These are phyloP conservation scores for Scopulariopsis brevicaulis DNA, from an alignment of 2,329 filamentous ascomycete species.

Conservation along the genomic window DNA sequence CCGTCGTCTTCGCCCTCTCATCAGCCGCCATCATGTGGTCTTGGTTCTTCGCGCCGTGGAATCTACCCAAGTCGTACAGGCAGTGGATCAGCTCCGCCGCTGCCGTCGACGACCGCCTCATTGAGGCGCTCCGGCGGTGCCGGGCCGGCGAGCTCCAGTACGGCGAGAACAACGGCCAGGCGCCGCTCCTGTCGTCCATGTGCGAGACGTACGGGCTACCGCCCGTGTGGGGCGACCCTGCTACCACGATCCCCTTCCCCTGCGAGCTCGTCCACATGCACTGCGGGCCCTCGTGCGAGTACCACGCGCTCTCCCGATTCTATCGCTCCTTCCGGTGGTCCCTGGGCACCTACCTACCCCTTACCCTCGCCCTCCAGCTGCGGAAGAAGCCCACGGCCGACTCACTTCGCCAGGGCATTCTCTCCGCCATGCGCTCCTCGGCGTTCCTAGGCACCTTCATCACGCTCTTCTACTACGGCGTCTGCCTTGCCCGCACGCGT, in stretches of 20 bases:
- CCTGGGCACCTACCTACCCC: slow-evolving; percentile 64
- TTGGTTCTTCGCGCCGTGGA: slow-evolving; percentile 67
- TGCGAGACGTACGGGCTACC: slow-evolving; percentile 62
- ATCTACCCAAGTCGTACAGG: slow-evolving; percentile 62
- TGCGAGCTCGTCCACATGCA: slow-evolving; percentile 82
- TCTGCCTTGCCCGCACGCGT: slow-evolving; percentile 66
- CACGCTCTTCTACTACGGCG: slow-evolving; percentile 71
- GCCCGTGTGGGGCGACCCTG: slow-evolving; percentile 60
- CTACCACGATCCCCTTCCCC: slow-evolving; percentile 57
- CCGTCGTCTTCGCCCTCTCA: slow-evolving; percentile 59
- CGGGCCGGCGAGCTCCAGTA: slow-evolving; percentile 56
- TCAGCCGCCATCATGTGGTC: slow-evolving; percentile 77
- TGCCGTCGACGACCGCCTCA: slow-evolving; percentile 60
- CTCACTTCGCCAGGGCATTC: slow-evolving; percentile 38
- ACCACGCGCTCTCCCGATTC: slow-evolving; percentile 60
- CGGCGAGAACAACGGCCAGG: slow-evolving; percentile 61
- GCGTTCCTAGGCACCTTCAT: slow-evolving; percentile 71
- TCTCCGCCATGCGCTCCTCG: slow-evolving; percentile 58
- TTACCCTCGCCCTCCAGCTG: slow-evolving; percentile 50
- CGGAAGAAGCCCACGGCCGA: slow-evolving; percentile 29
- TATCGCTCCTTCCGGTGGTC: slow-evolving; percentile 60
- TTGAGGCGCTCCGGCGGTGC: slow-evolving; percentile 60
- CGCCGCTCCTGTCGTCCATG: slow-evolving; percentile 57
- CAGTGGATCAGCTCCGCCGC: slow-evolving; percentile 75
- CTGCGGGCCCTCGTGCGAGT: slow-evolving; percentile 60